phyloP scores from a whole-genome alignment of 1,284 basidiomycete genomes.

The Cerioporus squamosus region DNA sequence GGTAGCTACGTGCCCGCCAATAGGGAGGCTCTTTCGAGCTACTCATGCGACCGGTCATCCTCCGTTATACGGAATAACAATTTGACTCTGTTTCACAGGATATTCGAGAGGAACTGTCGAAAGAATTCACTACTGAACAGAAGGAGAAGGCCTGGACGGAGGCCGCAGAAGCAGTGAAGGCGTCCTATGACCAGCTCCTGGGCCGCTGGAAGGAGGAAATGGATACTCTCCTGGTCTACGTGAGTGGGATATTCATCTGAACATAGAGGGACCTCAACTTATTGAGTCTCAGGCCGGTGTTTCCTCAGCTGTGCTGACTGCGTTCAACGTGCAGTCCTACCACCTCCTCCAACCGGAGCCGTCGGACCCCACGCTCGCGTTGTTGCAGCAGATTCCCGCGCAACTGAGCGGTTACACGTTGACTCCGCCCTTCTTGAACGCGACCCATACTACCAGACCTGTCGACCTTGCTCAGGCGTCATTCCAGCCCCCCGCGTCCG shows the following conservation, averaged over 20 bases:
- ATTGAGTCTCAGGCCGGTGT: not conserved
- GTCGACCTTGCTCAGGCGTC: not conserved
- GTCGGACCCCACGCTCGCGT: not conserved
- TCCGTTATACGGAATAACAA: too few species aligned
- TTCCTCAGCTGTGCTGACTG: constrained; percentile 9
- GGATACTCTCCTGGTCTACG: constrained; percentile 5
- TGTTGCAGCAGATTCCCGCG: constrained; percentile 1
- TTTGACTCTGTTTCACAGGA: too few species aligned
- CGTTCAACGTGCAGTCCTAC: constrained; percentile 8
- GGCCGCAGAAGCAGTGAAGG: not conserved
- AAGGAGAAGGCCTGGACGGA: not conserved
- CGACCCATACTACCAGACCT: not conserved
- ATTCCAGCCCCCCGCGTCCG: not conserved
- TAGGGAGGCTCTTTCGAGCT: too few species aligned
- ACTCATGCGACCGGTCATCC: too few species aligned
- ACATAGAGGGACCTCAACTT: too few species aligned
- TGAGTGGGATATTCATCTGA: not conserved
- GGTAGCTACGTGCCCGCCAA: too few species aligned
- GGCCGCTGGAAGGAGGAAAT: constrained; percentile 1
- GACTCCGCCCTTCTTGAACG: constrained; percentile 4
- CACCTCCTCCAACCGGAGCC: constrained; percentile 4
- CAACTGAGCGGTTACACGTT: constrained; percentile 1
- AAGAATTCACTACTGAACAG: not conserved
- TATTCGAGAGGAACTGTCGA: not conserved
- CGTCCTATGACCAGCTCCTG: not conserved